These are phyloP conservation scores for Aureobasidium melanogenum DNA, from an alignment of 2,329 filamentous ascomycete genomes.

Conservation along the genomic window DNA sequence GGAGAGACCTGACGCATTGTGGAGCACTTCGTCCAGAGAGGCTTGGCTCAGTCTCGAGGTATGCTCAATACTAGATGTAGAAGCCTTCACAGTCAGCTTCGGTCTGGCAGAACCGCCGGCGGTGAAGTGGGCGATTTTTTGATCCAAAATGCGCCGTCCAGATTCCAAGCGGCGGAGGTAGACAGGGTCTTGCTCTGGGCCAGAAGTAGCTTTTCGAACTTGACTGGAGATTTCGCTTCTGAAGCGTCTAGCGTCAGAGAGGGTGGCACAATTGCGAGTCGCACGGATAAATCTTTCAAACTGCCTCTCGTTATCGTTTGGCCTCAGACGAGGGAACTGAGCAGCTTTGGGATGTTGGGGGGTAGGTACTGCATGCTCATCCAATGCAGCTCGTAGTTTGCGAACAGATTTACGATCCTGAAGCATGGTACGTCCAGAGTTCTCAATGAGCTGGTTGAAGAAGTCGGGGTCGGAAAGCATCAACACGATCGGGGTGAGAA, in stretches of 20 bases:
- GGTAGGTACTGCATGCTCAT: conserved; percentile 83
- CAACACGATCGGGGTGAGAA: conserved; percentile 72
- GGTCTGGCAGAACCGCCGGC: conserved; percentile 46
- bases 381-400: conserved; percentile 81
- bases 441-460: conserved; percentile 96
- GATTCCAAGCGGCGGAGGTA: conserved; percentile 87
- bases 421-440: conserved; percentile 61
- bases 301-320: conserved; percentile 78
- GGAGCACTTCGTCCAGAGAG: conserved; percentile 74
- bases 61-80: conserved; percentile 22
- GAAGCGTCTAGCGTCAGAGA: conserved; percentile 88
- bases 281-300: conserved; percentile 92
- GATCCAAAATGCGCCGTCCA: conserved; percentile 80
- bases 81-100: conserved; percentile 31
- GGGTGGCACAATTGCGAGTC: conserved; percentile 78
- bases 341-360: conserved; percentile 56
- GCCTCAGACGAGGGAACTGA: conserved; percentile 68
- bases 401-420: conserved; percentile 94
- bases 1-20: conserved; percentile 81
- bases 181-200: conserved; percentile 71
- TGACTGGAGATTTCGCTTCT: conserved; percentile 89
- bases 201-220: conserved; percentile 66
- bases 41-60: conserved; percentile 63
- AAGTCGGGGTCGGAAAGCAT: conserved; percentile 85
- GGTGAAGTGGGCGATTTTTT: conserved; percentile 75